phyloP scores from a whole-genome alignment of 495 filamentous ascomycete genomes.

The Aspergillus sclerotiicarbonarius region DNA sequence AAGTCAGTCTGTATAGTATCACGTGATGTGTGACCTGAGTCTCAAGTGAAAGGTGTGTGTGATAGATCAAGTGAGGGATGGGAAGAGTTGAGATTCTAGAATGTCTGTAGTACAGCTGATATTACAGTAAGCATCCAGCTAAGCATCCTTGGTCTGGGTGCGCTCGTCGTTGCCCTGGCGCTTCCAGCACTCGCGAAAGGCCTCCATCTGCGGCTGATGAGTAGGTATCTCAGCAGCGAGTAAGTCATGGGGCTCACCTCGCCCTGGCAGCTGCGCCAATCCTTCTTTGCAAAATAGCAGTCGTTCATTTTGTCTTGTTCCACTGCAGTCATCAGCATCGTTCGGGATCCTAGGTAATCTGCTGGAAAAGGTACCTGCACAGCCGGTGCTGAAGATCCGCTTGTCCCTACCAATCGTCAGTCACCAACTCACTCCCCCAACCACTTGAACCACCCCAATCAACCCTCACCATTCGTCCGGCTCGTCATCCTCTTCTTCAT shows the following conservation, averaged over 20 bases:
- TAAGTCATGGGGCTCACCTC: slow-evolving; percentile 66
- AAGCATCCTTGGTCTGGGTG: slow-evolving; percentile 68
- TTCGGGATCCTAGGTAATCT: not conserved
- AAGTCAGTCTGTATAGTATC: slow-evolving; percentile 10
- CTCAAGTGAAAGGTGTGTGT: not conserved
- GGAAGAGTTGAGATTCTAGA: not conserved
- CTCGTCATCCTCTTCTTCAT: slow-evolving; percentile 75
- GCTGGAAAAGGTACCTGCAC: slow-evolving; percentile 61
- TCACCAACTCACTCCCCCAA: not conserved
- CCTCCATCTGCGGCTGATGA: slow-evolving; percentile 69
- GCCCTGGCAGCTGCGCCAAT: slow-evolving; percentile 86
- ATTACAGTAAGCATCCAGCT: not conserved
- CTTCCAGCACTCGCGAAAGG: slow-evolving; percentile 92
- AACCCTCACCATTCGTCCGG: slow-evolving; percentile 95
- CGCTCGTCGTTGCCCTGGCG: slow-evolving; percentile 81
- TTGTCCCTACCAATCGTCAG: slow-evolving; percentile 66
- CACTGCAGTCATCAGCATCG: slow-evolving; percentile 46
- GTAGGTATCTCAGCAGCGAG: not conserved
- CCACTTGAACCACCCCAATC: no score
- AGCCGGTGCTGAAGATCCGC: slow-evolving; percentile 95
- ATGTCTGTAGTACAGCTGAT: not conserved
- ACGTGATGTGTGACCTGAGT: slow-evolving; percentile 14
- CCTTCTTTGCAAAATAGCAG: slow-evolving; percentile 94
- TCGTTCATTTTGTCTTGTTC: slow-evolving; percentile 91
- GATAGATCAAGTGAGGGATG: not conserved